Percentiles rank a stretch among this genome's conserved stretches.
Evolutionary conservation across 2,329 filamentous ascomycete species (phyloP).

Genomic region (Sporothrix brunneoviolacea): DNA sequence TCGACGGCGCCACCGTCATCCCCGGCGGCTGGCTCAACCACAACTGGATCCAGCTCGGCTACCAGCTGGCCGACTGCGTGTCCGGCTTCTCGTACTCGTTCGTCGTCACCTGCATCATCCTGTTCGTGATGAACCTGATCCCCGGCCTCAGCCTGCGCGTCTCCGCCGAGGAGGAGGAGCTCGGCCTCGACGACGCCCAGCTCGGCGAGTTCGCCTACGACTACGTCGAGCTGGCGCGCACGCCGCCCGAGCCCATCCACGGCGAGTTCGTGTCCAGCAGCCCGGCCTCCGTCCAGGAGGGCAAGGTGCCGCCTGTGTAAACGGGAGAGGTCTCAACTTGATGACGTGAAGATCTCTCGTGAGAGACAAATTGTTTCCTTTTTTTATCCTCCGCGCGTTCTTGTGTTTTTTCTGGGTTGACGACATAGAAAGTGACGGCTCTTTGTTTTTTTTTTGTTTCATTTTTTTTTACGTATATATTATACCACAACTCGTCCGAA

Average conservation of each 20-base stretch:
- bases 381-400: neutral
- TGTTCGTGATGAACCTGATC: constrained; percentile 72
- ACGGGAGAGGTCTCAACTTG: neutral
- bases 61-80: constrained; percentile 77
- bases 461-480: constrained; percentile 8
- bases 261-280: constrained; percentile 12
- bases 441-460: neutral
- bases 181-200: constrained; percentile 83
- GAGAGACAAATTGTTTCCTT: no score
- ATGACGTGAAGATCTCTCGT: no score
- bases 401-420: constrained; percentile 4
- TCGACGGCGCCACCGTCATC: constrained; percentile 65
- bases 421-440: constrained; percentile 12
- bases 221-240: constrained; percentile 73
- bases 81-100: constrained; percentile 74
- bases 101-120: constrained; percentile 66
- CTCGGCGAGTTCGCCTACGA: constrained; percentile 95
- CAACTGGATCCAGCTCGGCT: constrained; percentile 76
- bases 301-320: constrained; percentile 9
- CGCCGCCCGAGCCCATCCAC: constrained; percentile 11
- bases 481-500: constrained; percentile 9
- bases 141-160: constrained; percentile 70
- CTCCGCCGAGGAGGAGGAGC: constrained; percentile 68
- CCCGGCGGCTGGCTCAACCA: constrained; percentile 75
- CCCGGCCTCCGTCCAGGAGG: constrained; percentile 13